These are phyloP conservation scores for Rubroboletus pulcherrimus DNA, from an alignment of 768 basidiomycete genomes.

Conservation along the genomic window DNA sequence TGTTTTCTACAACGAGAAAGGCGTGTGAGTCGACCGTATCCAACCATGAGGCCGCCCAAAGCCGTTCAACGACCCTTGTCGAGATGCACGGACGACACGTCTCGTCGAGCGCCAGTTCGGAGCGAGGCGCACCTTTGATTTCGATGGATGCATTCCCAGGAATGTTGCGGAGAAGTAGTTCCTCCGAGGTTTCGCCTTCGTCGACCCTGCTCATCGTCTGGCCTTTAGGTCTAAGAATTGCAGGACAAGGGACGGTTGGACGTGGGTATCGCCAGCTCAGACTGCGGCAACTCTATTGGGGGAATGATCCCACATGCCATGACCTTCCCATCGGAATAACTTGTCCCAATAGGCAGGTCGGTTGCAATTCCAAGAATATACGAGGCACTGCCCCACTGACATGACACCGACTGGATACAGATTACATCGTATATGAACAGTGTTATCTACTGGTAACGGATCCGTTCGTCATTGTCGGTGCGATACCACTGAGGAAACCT, in stretches of 20 bases:
- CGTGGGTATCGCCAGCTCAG: no score
- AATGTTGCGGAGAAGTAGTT: neutral
- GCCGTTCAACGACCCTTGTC: neutral
- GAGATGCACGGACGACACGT: no score
- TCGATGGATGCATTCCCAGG: conserved; percentile 20
- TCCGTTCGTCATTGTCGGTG: conserved; percentile 16
- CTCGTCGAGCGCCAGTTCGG: neutral
- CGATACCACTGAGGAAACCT: conserved; percentile 35
- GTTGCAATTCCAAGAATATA: neutral
- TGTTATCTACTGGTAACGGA: conserved; percentile 4
- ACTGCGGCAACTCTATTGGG: neutral
- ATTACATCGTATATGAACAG: conserved; percentile 10
- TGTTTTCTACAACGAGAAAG: conserved; percentile 24
- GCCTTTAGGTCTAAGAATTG: neutral
- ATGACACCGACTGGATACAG: neutral
- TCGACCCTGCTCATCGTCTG: neutral
- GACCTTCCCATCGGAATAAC: neutral
- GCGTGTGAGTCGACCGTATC: neutral
- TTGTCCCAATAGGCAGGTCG: neutral
- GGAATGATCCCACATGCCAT: neutral
- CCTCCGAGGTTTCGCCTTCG: neutral
- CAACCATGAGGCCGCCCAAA: neutral
- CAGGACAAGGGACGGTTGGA: neutral
- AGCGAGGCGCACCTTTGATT: conserved; percentile 19
- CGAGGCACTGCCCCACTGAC: neutral